Evolutionary conservation across 352 stramenopile species (phyloP), one percentile per base, ranked within the genome.

Genomic region (Phytophthora tentaculata): DNA sequence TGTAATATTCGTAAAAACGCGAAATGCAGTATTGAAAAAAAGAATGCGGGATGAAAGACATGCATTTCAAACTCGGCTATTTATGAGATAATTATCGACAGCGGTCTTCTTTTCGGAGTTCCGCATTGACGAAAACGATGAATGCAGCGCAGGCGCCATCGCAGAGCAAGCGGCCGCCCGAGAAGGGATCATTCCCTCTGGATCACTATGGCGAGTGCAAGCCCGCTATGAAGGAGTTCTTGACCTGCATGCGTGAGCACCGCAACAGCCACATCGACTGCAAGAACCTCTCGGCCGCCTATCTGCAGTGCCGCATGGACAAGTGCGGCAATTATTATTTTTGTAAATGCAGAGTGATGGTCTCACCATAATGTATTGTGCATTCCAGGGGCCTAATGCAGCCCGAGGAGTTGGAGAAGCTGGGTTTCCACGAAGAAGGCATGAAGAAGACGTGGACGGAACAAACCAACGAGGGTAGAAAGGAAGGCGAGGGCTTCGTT

Each of bases 151-250:
- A 86, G 44, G 87, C 87, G 9, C 87, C 87, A 29, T 74, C 82
- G 73, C 81, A 90, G 68, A 77, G 66, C 64, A 90, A 90, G 74
- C 80, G 81, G 39, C 88, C 91, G 60, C 91, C 91, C 29, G 88
- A 97, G 84, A 96, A 96, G 69, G 91, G 91, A 16, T 92, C 88
- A 50, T 97, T 97, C 79, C 91, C 91, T 28, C 77, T 97, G 48
- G 91, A 97, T 69, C 91, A 97, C 73, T 91, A 95, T 37, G 86
- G 88, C 61, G 91, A 97, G 68, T 97, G 91, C 83, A 96, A 96
- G 67, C 75, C 84, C 3, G 77, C 79, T 10, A 97, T 96, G 88
- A 87, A 94, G 85, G 69, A 82, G 16, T 97, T 97, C 66, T 73
- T 97, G n/a, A 66, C 50, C 19, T 97, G 91, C 74, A 84, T 97